phyloP scores from a whole-genome alignment of 1,284 basidiomycete genomes.

The Trichosporon asahii region DNA sequence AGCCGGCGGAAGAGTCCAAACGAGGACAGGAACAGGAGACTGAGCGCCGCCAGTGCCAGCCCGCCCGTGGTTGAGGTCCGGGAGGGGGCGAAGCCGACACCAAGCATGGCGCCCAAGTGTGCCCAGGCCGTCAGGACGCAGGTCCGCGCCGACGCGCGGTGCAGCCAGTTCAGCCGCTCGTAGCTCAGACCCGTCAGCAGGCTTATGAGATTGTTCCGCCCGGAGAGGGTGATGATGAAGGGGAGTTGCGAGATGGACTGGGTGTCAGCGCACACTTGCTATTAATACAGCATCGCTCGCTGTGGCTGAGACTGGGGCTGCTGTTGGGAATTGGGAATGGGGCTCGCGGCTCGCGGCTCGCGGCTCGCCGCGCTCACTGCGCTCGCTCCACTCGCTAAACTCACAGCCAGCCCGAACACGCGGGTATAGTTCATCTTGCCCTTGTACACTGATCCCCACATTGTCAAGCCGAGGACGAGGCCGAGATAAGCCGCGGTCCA shows the following conservation, averaged over 20 bases:
- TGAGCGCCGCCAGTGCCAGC: conserved; percentile 39
- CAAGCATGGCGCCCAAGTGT: conserved; percentile 23
- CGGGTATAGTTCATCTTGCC: background rate
- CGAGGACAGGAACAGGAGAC: conserved; percentile 52
- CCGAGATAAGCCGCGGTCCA: conserved; percentile 6
- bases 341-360: too few species aligned
- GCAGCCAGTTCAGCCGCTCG: conserved; percentile 55
- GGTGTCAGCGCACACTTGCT: background rate
- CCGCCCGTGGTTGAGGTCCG: background rate
- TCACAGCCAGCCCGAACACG: conserved; percentile 8
- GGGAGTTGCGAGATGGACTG: conserved; percentile 58
- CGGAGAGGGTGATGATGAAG: conserved; percentile 61
- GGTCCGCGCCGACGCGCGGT: conserved; percentile 35
- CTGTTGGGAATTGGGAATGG: too few species aligned
- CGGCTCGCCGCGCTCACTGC: too few species aligned
- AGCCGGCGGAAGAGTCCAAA: conserved; percentile 34
- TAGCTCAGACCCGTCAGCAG: conserved; percentile 62
- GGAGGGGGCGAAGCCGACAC: background rate
- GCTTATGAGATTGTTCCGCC: conserved; percentile 63
- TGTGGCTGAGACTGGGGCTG: too few species aligned
- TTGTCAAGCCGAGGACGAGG: conserved; percentile 6
- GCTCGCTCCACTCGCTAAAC: too few species aligned
- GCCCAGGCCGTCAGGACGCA: conserved; percentile 34
- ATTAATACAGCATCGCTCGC: too few species aligned
- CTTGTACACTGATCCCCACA: conserved; percentile 2